Conservation (phyloP, 106 monocot genomes). For the Dactylorhiza incarnata region DNA sequence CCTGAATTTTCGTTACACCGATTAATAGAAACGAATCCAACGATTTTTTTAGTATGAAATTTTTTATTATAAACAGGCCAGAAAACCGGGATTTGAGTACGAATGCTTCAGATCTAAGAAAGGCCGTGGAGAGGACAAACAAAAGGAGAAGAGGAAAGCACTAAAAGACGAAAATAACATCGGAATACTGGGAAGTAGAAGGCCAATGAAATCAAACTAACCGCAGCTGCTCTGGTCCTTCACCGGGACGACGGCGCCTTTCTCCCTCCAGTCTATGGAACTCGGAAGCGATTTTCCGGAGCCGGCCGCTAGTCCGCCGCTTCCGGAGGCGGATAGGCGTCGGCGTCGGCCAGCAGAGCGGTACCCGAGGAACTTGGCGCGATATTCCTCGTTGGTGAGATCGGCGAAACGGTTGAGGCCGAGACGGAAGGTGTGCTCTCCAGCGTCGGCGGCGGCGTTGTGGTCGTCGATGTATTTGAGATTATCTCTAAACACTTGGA, state of each 20-base stretch:
- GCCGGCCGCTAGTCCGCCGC: slow-evolving; percentile 30
- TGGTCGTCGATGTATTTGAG: slow-evolving; percentile 67
- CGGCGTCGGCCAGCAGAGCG: not conserved
- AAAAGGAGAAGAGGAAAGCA: not conserved
- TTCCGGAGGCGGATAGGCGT: not conserved
- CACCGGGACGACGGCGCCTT: slow-evolving; percentile 58
- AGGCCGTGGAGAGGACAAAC: not conserved
- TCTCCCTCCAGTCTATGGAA: slow-evolving; percentile 67
- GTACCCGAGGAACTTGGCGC: slow-evolving; percentile 40
- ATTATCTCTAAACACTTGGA: slow-evolving; percentile 78
- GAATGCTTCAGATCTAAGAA: not conserved
- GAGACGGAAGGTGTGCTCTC: slow-evolving; percentile 38
- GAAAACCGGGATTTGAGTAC: not conserved
- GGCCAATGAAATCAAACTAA: slow-evolving; percentile 22
- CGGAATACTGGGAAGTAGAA: no score
- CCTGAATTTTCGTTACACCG: slow-evolving; percentile 16
- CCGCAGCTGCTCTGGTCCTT: slow-evolving; percentile 86
- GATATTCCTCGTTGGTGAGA: slow-evolving; percentile 85
- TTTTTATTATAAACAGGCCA: not conserved
- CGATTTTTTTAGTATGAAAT: no score
- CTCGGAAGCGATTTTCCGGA: slow-evolving; percentile 47
- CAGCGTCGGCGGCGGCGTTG: slow-evolving; percentile 45
- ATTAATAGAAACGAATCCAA: no score
- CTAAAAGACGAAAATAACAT: not conserved
- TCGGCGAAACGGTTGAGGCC: slow-evolving; percentile 88